A percentile compares a stretch with the other conserved stretches of the same genome.
Evolutionary conservation across 1,284 basidiomycete genomes (phyloP).

Genomic region (Puccinia novopanici): DNA sequence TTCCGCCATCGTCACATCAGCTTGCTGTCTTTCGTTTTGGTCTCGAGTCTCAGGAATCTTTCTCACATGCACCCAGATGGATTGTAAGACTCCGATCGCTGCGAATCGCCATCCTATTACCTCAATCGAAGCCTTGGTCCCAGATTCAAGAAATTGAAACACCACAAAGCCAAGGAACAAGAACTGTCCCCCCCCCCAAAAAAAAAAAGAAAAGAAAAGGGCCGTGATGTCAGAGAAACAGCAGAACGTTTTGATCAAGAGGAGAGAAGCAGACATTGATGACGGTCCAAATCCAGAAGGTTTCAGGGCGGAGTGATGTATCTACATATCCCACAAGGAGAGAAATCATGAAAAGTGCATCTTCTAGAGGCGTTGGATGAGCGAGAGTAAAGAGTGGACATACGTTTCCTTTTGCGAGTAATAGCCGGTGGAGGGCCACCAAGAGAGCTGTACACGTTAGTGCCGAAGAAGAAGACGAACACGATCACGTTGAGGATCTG

Average conservation of each 20-base stretch:
- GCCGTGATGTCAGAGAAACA: neutral
- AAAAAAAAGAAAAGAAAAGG: neutral
- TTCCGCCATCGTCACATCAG: conserved; percentile 52
- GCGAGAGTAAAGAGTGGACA: neutral
- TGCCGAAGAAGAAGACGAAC: conserved; percentile 49
- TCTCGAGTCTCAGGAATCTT: no score
- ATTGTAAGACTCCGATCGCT: conserved; percentile 57
- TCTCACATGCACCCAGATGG: conserved; percentile 55
- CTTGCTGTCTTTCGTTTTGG: no score
- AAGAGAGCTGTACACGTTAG: conserved; percentile 44
- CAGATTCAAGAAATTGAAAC: conserved; percentile 57
- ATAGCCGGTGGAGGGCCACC: conserved; percentile 50
- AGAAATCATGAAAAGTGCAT: neutral
- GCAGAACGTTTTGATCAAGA: neutral
- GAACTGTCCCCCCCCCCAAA: conserved; percentile 16
- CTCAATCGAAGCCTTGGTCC: conserved; percentile 56
- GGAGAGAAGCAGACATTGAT: conserved; percentile 36
- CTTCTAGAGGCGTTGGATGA: no score
- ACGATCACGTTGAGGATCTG: conserved; percentile 48
- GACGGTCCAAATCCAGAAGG: conserved; percentile 51
- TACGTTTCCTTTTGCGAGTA: conserved; percentile 51
- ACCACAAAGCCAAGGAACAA: conserved; percentile 59
- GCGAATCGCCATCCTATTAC: conserved; percentile 61
- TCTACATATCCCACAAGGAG: neutral
- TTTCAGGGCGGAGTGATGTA: conserved; percentile 50